Conservation (phyloP, 176 grass and related monocot genomes). For the Lolium multiflorum region DNA sequence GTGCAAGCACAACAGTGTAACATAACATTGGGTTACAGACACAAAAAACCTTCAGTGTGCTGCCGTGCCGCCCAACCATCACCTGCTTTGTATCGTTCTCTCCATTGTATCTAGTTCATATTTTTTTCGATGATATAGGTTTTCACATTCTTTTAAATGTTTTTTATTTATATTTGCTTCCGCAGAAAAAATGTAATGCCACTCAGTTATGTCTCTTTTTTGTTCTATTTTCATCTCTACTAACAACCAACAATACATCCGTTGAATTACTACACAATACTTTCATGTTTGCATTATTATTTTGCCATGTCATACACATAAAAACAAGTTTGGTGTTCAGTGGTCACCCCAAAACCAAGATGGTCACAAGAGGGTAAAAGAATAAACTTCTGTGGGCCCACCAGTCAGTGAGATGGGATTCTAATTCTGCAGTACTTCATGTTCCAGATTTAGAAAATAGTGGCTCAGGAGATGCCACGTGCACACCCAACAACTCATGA, state of each 20-base stretch:
- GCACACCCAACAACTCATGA: slow-evolving; percentile 43
- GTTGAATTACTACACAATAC: not conserved
- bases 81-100: too few relatives aligned
- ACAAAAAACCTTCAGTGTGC: too few relatives aligned
- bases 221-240: not conserved
- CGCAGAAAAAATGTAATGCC: too few relatives aligned
- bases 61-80: too few relatives aligned
- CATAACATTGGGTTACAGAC: too few relatives aligned
- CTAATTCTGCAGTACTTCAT: not conserved
- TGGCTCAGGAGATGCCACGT: slow-evolving; percentile 47
- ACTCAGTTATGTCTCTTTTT: too few relatives aligned
- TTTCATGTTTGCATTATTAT: not conserved
- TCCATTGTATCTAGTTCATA: too few relatives aligned
- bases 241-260: not conserved
- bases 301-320: not conserved
- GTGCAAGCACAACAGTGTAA: too few relatives aligned
- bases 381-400: not conserved
- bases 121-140: too few relatives aligned
- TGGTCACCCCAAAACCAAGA: slow-evolving; percentile 18
- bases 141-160: too few relatives aligned
- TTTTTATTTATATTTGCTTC: too few relatives aligned
- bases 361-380: not conserved
- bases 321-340: not conserved
- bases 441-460: slow-evolving; percentile 24
- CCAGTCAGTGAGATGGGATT: slow-evolving; percentile 14